A percentile compares a stretch with the other conserved stretches of the same genome.
Evolutionary conservation across 805 yeast species (phyloP).

Genomic region (Ogataea zsoltii): DNA sequence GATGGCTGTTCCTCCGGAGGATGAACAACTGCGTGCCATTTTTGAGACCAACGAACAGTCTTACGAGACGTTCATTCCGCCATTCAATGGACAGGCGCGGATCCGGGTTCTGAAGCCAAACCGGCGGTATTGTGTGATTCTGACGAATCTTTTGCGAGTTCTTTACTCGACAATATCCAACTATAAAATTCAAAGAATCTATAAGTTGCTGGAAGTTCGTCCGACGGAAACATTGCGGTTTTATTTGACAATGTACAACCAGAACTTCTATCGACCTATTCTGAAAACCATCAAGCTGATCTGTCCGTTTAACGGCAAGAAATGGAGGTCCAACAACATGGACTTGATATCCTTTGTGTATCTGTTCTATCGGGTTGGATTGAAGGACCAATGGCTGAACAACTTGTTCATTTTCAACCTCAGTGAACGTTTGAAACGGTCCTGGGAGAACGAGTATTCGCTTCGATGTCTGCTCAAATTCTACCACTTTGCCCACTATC

Average conservation of each 20-base stretch:
- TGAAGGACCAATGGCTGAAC: slow-evolving; percentile 88
- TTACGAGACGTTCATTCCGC: slow-evolving; percentile 27
- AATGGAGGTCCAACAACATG: slow-evolving; percentile 94
- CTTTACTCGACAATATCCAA: slow-evolving; percentile 56
- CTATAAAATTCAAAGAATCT: slow-evolving; percentile 71
- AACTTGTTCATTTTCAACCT: slow-evolving; percentile 76
- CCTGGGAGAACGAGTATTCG: slow-evolving; percentile 85
- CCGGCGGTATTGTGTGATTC: slow-evolving; percentile 45
- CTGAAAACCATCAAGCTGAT: slow-evolving; percentile 74
- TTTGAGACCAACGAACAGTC: slow-evolving; percentile 17
- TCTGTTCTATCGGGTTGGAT: slow-evolving; percentile 65
- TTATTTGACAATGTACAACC: slow-evolving; percentile 59
- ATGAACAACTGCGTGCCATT: slow-evolving; percentile 15
- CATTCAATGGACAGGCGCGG: slow-evolving; percentile 30
- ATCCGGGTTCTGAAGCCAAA: slow-evolving; percentile 29
- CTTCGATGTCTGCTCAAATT: slow-evolving; percentile 75
- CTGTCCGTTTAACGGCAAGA: slow-evolving; percentile 88
- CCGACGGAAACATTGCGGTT: slow-evolving; percentile 64
- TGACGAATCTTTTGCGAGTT: slow-evolving; percentile 53
- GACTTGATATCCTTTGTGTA: slow-evolving; percentile 87
- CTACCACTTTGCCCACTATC: slow-evolving; percentile 65
- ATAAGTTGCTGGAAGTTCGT: slow-evolving; percentile 59
- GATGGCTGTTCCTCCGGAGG: slow-evolving; percentile 16
- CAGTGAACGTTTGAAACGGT: slow-evolving; percentile 70
- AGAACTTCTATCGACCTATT: slow-evolving; percentile 64